Percentiles rank a stretch among this genome's conserved stretches.
Evolutionary conservation across 441 rosid species (phyloP).

Genomic region (Erodium trifolium): DNA sequence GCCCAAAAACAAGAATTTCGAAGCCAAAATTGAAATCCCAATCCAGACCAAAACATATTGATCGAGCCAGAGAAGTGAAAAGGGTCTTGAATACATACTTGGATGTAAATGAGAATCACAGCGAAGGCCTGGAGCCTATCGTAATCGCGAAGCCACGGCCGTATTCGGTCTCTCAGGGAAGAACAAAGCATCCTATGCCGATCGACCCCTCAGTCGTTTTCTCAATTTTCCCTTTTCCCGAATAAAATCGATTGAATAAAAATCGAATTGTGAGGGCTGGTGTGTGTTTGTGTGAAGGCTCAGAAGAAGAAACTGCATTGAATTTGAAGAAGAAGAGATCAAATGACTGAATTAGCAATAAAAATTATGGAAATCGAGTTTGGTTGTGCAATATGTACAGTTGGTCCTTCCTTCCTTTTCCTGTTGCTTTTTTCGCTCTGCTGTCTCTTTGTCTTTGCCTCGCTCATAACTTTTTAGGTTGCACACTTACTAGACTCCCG

Average conservation of each 20-base stretch:
- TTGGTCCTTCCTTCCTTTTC: background rate
- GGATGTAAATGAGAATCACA: slow-evolving; percentile 24
- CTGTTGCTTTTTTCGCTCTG: too few species aligned
- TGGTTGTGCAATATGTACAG: background rate
- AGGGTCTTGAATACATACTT: slow-evolving; percentile 11
- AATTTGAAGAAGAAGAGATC: background rate
- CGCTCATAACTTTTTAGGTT: too few species aligned
- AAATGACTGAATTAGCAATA: background rate
- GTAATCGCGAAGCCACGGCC: slow-evolving; percentile 23
- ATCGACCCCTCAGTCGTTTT: background rate
- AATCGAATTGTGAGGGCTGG: background rate
- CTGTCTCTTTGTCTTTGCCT: too few species aligned
- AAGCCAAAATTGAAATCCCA: background rate
- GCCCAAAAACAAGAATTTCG: background rate
- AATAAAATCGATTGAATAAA: background rate
- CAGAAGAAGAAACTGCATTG: background rate
- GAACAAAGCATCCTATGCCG: slow-evolving; percentile 11
- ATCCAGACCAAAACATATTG: background rate
- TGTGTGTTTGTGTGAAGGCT: background rate
- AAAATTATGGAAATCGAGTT: background rate
- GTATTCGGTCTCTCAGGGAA: slow-evolving; percentile 18
- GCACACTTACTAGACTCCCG: too few species aligned
- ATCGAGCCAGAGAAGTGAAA: background rate
- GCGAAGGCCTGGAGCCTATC: slow-evolving; percentile 24
- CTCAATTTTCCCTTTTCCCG: background rate